Percentiles rank a stretch among this genome's conserved stretches.
phyloP scores from a whole-genome alignment of 192 early-diverging fungal species.

The Mortierella hygrophila region DNA sequence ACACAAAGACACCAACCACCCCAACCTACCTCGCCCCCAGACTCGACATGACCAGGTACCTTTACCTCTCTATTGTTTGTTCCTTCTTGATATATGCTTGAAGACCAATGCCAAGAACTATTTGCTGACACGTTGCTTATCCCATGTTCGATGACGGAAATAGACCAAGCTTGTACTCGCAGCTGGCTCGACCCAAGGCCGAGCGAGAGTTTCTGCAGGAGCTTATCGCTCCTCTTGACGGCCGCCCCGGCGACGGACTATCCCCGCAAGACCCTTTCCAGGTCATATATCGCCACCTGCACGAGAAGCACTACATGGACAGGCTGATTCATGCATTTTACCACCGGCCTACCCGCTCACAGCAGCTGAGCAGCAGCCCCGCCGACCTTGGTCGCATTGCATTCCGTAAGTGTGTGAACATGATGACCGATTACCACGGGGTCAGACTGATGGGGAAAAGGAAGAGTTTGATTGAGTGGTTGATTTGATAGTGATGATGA shows the following conservation, averaged over 20 bases:
- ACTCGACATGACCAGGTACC: background rate
- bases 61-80: background rate
- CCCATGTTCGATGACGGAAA: background rate
- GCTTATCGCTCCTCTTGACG: background rate
- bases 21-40: background rate
- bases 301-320: constrained; percentile 39
- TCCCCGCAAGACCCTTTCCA: constrained; percentile 5
- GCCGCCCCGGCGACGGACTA: no score
- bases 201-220: constrained; percentile 4
- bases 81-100: background rate
- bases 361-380: background rate
- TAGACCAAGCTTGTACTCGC: background rate
- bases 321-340: constrained; percentile 30
- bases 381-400: background rate
- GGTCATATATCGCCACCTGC: constrained; percentile 11
- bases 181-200: background rate
- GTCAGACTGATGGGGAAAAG: background rate
- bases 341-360: background rate
- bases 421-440: background rate
- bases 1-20: background rate
- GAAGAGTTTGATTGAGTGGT: background rate
- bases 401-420: background rate
- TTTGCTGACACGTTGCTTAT: background rate
- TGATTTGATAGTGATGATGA: background rate
- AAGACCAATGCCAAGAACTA: background rate